A percentile compares a stretch with the other conserved stretches of the same genome.
phyloP scores from a whole-genome alignment of 2,329 filamentous ascomycete species.

The Penicillium psychrosexuale region DNA sequence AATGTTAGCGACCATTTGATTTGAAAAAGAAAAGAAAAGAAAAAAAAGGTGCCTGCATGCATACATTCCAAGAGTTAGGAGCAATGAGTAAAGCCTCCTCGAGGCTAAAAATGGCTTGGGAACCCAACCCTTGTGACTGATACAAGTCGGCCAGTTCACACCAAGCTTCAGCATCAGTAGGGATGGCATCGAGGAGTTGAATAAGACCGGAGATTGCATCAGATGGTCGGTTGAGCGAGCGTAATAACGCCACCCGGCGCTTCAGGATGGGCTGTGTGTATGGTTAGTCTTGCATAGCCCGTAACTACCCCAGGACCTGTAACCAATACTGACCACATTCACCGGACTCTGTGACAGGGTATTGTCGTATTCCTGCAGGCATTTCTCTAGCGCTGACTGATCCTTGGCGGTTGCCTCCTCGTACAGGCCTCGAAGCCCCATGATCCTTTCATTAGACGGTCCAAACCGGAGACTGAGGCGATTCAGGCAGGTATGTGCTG shows the following conservation, averaged over 20 bases:
- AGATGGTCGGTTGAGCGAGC: slow-evolving; percentile 63
- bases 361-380: slow-evolving; percentile 74
- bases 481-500: slow-evolving; percentile 72
- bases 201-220: slow-evolving; percentile 75
- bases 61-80: slow-evolving; percentile 93
- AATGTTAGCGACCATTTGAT: not conserved
- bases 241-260: slow-evolving; percentile 74
- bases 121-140: slow-evolving; percentile 69
- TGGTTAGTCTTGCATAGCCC: slow-evolving; percentile 29
- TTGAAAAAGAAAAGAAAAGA: no score
- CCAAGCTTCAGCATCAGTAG: slow-evolving; percentile 92
- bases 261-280: slow-evolving; percentile 71
- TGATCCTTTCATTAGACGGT: slow-evolving; percentile 75
- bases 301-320: not conserved
- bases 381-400: slow-evolving; percentile 60
- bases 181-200: slow-evolving; percentile 73
- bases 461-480: slow-evolving; percentile 79
- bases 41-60: slow-evolving; percentile 30
- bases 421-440: slow-evolving; percentile 77
- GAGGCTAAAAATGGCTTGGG: slow-evolving; percentile 80
- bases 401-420: slow-evolving; percentile 76
- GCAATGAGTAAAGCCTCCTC: slow-evolving; percentile 85
- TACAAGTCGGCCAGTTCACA: slow-evolving; percentile 88
- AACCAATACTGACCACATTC: slow-evolving; percentile 65
- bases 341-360: slow-evolving; percentile 70